A percentile compares a stretch with the other conserved stretches of the same genome.
Evolutionary conservation across 106 monocot species (phyloP).

Genomic region (Gastrodia elata): DNA sequence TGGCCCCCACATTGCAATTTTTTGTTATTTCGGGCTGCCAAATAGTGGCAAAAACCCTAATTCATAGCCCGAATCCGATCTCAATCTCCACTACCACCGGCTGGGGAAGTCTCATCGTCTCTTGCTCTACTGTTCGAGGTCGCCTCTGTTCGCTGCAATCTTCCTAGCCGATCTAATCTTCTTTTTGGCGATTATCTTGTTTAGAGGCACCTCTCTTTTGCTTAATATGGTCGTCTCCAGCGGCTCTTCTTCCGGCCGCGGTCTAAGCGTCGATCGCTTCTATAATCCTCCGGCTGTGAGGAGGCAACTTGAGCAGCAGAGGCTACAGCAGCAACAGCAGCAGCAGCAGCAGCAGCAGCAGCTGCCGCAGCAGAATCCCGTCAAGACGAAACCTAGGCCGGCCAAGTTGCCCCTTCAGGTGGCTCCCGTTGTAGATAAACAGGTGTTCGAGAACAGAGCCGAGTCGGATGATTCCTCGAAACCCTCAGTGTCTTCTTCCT

Average conservation of each 20-base stretch:
- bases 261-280: slow-evolving; percentile 54
- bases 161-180: too few species aligned
- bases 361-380: slow-evolving; percentile 7
- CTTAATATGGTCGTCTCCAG: slow-evolving; percentile 33
- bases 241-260: slow-evolving; percentile 36
- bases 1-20: neutral
- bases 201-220: neutral
- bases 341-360: slow-evolving; percentile 2
- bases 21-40: neutral
- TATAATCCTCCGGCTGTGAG: slow-evolving; percentile 46
- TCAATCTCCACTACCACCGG: neutral
- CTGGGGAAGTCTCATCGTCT: neutral
- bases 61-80: slow-evolving; percentile 2
- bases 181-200: too few species aligned
- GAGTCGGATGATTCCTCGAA: slow-evolving; percentile 48
- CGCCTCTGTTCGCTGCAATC: neutral
- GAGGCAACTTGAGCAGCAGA: slow-evolving; percentile 27
- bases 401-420: slow-evolving; percentile 3
- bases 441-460: slow-evolving; percentile 19
- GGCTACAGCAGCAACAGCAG: slow-evolving; percentile 21
- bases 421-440: neutral
- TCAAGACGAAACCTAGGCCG: slow-evolving; percentile 14
- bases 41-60: slow-evolving; percentile 15
- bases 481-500: slow-evolving; percentile 31
- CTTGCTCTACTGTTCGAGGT: neutral